Conservation (phyloP, 176 grass and related monocot species). For the Ensete glaucum region DNA sequence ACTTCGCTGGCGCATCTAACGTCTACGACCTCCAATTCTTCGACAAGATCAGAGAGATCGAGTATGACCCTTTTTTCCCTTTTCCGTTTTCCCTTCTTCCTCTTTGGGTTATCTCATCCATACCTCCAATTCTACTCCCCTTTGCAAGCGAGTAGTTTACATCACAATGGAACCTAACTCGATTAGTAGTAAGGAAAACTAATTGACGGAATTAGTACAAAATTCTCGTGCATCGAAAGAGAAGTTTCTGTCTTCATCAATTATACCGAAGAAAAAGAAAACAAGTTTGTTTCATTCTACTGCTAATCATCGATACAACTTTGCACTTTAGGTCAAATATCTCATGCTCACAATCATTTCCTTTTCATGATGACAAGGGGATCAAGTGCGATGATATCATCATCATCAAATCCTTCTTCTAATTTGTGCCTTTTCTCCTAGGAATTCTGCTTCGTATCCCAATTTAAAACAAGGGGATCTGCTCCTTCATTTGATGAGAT, state of each 20-base stretch:
- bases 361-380: too few relatives aligned
- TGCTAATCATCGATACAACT: too few relatives aligned
- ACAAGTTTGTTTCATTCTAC: not conserved
- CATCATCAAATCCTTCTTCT: too few relatives aligned
- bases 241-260: not conserved
- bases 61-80: slow-evolving; percentile 12
- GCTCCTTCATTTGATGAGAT: too few relatives aligned
- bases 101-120: not conserved
- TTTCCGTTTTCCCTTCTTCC: not conserved
- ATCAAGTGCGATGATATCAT: too few relatives aligned
- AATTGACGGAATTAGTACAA: not conserved
- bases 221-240: not conserved
- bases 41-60: slow-evolving; percentile 31
- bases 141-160: too few relatives aligned
- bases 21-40: slow-evolving; percentile 36
- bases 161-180: too few relatives aligned
- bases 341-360: too few relatives aligned
- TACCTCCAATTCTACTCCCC: too few relatives aligned
- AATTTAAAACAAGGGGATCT: too few relatives aligned
- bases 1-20: slow-evolving; percentile 30
- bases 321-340: too few relatives aligned
- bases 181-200: too few relatives aligned
- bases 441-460: not conserved
- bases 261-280: not conserved
- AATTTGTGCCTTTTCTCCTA: not conserved